These are phyloP conservation scores for Prillingera fragicola DNA, from an alignment of 1,284 basidiomycete species.

Conservation along the genomic window DNA sequence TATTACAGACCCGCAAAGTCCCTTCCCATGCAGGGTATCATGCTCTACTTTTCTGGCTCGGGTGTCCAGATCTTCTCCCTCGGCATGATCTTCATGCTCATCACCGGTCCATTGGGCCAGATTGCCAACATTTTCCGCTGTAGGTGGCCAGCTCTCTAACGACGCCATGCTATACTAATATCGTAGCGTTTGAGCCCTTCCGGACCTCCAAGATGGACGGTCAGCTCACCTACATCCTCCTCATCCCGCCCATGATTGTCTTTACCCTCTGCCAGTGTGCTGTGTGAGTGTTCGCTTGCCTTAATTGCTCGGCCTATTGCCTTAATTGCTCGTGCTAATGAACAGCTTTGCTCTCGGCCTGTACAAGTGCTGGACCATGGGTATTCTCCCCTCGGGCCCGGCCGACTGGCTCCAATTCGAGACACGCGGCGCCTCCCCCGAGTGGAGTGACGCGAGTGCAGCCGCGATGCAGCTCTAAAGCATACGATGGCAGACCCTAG, in stretches of 20 bases:
- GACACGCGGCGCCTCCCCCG: conserved; percentile 51
- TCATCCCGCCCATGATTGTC: conserved; percentile 40
- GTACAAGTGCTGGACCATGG: conserved; percentile 88
- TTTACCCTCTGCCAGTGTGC: conserved; percentile 44
- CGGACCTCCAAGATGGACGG: conserved; percentile 17
- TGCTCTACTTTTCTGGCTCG: conserved; percentile 92
- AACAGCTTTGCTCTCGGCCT: conserved; percentile 64
- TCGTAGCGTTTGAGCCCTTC: conserved; percentile 47
- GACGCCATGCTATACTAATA: too few relatives aligned
- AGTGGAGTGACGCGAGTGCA: too few relatives aligned
- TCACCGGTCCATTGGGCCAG: conserved; percentile 74
- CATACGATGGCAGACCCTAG: too few relatives aligned
- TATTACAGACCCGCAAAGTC: conserved; percentile 65
- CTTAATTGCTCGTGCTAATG: neutral
- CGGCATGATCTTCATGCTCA: conserved; percentile 84
- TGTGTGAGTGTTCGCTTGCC: conserved; percentile 30
- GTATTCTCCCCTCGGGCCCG: conserved; percentile 75
- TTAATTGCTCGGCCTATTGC: neutral
- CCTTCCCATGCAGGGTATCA: conserved; percentile 88
- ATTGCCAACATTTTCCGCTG: conserved; percentile 67
- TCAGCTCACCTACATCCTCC: conserved; percentile 30
- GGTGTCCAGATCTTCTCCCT: conserved; percentile 91
- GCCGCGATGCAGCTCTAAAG: too few relatives aligned
- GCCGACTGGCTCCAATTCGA: conserved; percentile 91
- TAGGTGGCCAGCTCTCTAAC: conserved; percentile 44